Evolutionary conservation across 2,329 filamentous ascomycete genomes (phyloP).

Genomic region (Aspergillus amoenus): DNA sequence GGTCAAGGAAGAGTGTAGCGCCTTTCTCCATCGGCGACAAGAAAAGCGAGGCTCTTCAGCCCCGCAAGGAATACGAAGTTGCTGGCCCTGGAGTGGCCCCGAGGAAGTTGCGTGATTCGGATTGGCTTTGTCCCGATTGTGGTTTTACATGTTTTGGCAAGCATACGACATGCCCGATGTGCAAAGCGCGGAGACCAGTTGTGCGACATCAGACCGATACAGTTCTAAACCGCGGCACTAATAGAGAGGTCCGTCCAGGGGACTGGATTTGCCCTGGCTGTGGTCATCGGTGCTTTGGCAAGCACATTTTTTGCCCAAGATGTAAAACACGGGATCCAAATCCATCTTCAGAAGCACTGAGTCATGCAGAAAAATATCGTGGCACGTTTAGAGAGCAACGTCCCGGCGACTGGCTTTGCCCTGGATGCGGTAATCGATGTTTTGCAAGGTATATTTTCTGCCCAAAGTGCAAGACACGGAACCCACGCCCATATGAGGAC

Average conservation of each 20-base stretch:
- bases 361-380: not conserved
- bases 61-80: constrained; percentile 12
- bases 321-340: not conserved
- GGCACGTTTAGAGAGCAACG: not conserved
- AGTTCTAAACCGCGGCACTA: no score
- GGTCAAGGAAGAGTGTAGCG: not conserved
- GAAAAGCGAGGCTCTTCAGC: constrained; percentile 11
- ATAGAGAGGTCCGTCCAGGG: no score
- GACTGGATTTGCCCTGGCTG: not conserved
- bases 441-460: constrained; percentile 25
- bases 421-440: constrained; percentile 22
- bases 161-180: not conserved
- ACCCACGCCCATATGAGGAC: constrained; percentile 16
- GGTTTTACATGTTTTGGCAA: not conserved
- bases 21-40: not conserved
- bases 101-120: not conserved
- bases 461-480: constrained; percentile 26
- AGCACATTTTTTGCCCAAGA: not conserved
- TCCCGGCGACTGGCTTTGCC: constrained; percentile 30
- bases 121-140: not conserved
- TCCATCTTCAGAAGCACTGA: not conserved
- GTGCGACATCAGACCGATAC: no score
- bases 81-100: not conserved
- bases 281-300: not conserved
- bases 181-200: not conserved